Evolutionary conservation across 495 filamentous ascomycete species (phyloP).

Genomic region (Penicillium cataractarum): DNA sequence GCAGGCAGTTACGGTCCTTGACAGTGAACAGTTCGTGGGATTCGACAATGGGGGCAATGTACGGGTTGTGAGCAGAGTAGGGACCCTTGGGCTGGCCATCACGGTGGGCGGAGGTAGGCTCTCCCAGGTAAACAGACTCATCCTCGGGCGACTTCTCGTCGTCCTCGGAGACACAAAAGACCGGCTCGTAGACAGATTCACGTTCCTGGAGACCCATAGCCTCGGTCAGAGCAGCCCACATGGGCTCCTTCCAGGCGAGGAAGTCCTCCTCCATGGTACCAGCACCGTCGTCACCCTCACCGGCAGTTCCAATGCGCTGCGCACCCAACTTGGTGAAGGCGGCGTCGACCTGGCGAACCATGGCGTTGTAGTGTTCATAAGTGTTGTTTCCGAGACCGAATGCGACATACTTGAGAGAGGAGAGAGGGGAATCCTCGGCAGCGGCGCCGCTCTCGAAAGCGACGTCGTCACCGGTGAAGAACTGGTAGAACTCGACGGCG

Average conservation of each 20-base stretch:
- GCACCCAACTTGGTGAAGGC: slow-evolving; percentile 81
- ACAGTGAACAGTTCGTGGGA: slow-evolving; percentile 90
- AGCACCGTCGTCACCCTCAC: slow-evolving; percentile 96
- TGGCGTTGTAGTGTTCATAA: slow-evolving; percentile 98
- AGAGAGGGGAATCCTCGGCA: slow-evolving; percentile 71
- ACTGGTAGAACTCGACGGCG: slow-evolving; percentile 98
- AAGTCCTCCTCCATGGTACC: slow-evolving; percentile 99
- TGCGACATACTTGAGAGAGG: slow-evolving; percentile 86
- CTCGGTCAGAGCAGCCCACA: slow-evolving; percentile 86
- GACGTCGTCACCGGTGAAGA: slow-evolving; percentile 79
- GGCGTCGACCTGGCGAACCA: slow-evolving; percentile 89
- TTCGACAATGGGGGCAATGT: slow-evolving; percentile 89
- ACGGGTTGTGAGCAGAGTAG: slow-evolving; percentile 96
- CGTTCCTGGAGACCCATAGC: slow-evolving; percentile 91
- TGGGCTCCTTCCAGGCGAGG: slow-evolving; percentile 98
- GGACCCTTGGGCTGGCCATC: slow-evolving; percentile 84
- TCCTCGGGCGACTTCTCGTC: slow-evolving; percentile 73
- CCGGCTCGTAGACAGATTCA: slow-evolving; percentile 93
- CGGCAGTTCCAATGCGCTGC: slow-evolving; percentile 79
- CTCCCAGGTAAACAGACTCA: slow-evolving; percentile 90
- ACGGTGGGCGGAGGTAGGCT: slow-evolving; percentile 95
- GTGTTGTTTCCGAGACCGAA: slow-evolving; percentile 99
- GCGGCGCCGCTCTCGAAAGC: slow-evolving; percentile 73
- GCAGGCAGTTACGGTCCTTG: slow-evolving; percentile 92
- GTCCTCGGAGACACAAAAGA: slow-evolving; percentile 81